Evolutionary conservation across 2,329 filamentous ascomycete genomes (phyloP), one percentile per base, ranked within the genome.

Genomic region (Xylariaceae sp.): DNA sequence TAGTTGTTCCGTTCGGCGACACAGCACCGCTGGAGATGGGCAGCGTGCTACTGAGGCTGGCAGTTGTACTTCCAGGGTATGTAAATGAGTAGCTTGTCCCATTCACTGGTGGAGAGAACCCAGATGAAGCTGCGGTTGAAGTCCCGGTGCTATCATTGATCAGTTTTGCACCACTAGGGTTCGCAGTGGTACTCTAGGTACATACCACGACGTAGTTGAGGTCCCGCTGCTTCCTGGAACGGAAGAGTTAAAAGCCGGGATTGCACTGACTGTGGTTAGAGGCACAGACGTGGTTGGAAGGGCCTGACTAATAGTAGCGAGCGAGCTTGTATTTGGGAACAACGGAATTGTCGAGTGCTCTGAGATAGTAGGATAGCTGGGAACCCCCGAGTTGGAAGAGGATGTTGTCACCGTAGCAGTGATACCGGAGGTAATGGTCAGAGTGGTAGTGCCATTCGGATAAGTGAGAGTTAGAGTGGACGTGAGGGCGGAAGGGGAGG

Each of bases 361-460:
- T 12, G 64, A 58, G 31, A 44, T 36, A 31, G 52, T 55, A 43
- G 53, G 17, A 29, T 51, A 43, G 40, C 34, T 47, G 9, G 39
- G 37, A 11, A 23, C 33, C 26, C 16, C 31, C 19, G 56, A 43
- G 12, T 28, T 21, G 4, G 54, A 53, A 31, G 54, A 49, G n/a
- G 60, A 60, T 36, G 41, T 44, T 1, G 64, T 49, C 34, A 58
- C 44, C 4, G 50, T 67, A 11, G 57, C 34, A 21, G 63, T 66
- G 28, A 56, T 26, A 19, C 36, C 50, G 14, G 59, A 56, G 36
- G 60, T 68, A 16, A 66, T 56, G 4, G 60, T 66, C n/a, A 64
- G 29, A 19, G 58, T 64, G 26, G 58, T 46, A 34, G 56, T 61
- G 21, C 53, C 60, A 49, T 62, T 51, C 5, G 52, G 44, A 28